Percentiles rank a stretch among this genome's conserved stretches.
phyloP scores from a whole-genome alignment of 208 protist genomes.

The Lotmaria passim region DNA sequence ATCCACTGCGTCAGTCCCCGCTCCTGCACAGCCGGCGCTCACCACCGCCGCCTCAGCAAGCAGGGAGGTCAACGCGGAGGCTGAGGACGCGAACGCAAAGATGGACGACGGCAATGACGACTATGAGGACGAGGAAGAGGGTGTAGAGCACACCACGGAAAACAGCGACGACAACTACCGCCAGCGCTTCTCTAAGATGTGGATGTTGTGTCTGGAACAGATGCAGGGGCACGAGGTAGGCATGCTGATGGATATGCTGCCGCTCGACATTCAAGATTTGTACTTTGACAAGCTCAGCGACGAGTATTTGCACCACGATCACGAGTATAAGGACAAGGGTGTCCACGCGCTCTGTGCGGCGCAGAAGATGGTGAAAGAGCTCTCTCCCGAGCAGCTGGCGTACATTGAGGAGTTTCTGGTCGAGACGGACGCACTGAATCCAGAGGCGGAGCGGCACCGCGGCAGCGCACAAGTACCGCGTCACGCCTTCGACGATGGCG shows the following conservation, averaged over 20 bases:
- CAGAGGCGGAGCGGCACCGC: not conserved
- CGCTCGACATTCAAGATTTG: slow-evolving; percentile 42
- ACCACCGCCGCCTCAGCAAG: not conserved
- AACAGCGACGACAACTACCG: slow-evolving; percentile 17
- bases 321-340: slow-evolving; percentile 27
- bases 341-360: slow-evolving; percentile 35
- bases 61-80: not conserved
- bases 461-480: not conserved
- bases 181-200: slow-evolving; percentile 34
- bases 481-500: not conserved
- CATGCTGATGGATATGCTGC: slow-evolving; percentile 57
- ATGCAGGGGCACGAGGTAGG: slow-evolving; percentile 49
- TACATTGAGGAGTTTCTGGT: slow-evolving; percentile 44
- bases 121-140: not conserved
- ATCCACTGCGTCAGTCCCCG: not conserved
- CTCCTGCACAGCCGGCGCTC: slow-evolving; percentile 1
- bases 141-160: not conserved
- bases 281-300: slow-evolving; percentile 47
- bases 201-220: slow-evolving; percentile 33
- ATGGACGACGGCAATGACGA: not conserved
- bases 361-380: slow-evolving; percentile 41
- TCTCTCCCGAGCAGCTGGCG: slow-evolving; percentile 45
- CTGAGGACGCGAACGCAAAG: not conserved
- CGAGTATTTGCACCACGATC: slow-evolving; percentile 29
- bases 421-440: slow-evolving; percentile 31